phyloP scores from a whole-genome alignment of 192 early-diverging fungal species.

The Chytriomyces confervae region DNA sequence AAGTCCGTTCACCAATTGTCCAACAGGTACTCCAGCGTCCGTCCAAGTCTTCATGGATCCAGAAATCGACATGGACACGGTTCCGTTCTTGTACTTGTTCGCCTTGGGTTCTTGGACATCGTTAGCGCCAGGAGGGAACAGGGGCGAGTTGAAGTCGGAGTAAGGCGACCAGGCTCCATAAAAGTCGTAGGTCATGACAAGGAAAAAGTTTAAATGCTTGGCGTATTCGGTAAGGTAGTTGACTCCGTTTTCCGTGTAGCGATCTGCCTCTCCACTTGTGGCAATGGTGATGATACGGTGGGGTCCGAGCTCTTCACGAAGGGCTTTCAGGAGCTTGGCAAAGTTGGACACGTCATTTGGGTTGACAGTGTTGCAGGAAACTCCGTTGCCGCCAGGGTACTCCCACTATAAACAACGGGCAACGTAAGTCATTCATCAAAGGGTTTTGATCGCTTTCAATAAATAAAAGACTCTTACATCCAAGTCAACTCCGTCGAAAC shows the following conservation, averaged over 20 bases:
- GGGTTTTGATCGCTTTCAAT: background rate
- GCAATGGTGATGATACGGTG: conserved; percentile 4
- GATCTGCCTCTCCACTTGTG: background rate
- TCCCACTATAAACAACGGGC: background rate
- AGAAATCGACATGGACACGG: background rate
- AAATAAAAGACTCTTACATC: background rate
- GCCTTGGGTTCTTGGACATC: conserved; percentile 1
- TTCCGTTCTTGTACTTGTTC: conserved; percentile 11
- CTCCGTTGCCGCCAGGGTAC: conserved; percentile 14
- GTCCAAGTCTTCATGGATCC: background rate
- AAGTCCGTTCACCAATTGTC: conserved; percentile 8
- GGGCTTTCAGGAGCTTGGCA: conserved; percentile 4
- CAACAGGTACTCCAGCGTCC: background rate
- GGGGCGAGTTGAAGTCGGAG: conserved; percentile 10
- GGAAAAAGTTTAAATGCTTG: background rate
- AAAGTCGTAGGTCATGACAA: conserved; percentile 8
- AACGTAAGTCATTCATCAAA: background rate
- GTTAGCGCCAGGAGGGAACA: conserved; percentile 10
- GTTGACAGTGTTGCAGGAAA: conserved; percentile 19
- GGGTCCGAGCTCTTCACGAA: conserved; percentile 7
- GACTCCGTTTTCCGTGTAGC: background rate
- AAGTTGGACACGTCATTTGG: conserved; percentile 19
- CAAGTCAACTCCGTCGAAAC: conserved; percentile 30
- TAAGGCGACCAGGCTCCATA: conserved; percentile 2
- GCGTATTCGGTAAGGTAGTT: conserved; percentile 6